Conservation (phyloP, 192 early-diverging fungal genomes). For the Linderina pennispora region DNA sequence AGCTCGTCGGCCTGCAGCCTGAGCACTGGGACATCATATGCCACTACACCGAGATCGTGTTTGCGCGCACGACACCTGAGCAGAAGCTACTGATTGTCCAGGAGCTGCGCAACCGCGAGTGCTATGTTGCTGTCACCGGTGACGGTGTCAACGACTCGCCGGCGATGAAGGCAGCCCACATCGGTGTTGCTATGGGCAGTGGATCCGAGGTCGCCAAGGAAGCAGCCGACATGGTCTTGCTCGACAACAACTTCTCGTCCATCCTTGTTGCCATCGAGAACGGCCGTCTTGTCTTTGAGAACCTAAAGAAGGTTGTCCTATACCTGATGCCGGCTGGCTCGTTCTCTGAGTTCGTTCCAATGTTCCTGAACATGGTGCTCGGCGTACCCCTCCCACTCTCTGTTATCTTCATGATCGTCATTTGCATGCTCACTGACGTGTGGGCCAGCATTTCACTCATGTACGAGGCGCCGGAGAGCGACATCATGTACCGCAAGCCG, state of each 20-base stretch:
- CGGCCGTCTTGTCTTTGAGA: conserved; percentile 12
- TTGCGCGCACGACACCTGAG: conserved; percentile 73
- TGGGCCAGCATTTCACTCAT: conserved; percentile 56
- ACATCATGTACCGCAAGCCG: conserved; percentile 61
- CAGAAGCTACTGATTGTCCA: conserved; percentile 73
- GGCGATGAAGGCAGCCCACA: conserved; percentile 73
- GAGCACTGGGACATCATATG: conserved; percentile 63
- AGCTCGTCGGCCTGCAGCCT: conserved; percentile 49
- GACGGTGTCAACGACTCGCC: conserved; percentile 86
- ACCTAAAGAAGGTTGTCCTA: conserved; percentile 71
- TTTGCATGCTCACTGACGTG: conserved; percentile 55
- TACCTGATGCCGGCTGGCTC: conserved; percentile 69
- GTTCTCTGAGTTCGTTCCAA: conserved; percentile 47
- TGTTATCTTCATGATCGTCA: conserved; percentile 61
- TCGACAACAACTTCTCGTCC: conserved; percentile 55
- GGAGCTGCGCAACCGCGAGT: conserved; percentile 56
- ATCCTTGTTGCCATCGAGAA: conserved; percentile 12
- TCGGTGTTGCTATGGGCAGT: conserved; percentile 74
- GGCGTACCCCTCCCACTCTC: conserved; percentile 68
- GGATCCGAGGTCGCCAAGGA: conserved; percentile 70
- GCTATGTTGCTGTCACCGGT: conserved; percentile 70
- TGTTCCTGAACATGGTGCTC: conserved; percentile 55
- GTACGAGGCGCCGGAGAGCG: conserved; percentile 60
- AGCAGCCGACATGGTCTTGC: conserved; percentile 53
- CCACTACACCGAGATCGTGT: conserved; percentile 61